These are phyloP conservation scores for Trapa incisa DNA, from an alignment of 345 rosid species.

Conservation along the genomic window DNA sequence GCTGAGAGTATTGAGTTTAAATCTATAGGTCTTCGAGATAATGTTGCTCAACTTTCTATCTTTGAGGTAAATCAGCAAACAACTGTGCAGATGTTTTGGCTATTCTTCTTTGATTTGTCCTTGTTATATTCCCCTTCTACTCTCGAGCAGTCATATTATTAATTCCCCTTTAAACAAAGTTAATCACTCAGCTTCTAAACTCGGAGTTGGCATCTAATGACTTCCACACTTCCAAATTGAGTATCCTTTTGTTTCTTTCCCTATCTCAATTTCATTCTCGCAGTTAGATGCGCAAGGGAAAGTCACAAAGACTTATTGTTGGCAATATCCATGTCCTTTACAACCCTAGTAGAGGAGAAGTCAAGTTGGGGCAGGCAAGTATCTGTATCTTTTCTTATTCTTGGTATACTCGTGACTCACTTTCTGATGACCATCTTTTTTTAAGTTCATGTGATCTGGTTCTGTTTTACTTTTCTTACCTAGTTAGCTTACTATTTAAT, in stretches of 20 bases:
- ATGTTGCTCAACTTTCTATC: constrained; percentile 69
- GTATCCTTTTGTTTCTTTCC: constrained; percentile 10
- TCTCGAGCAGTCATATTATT: background rate
- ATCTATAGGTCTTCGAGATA: constrained; percentile 51
- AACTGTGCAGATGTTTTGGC: background rate
- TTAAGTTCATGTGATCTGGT: background rate
- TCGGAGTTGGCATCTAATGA: background rate
- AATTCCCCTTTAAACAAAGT: background rate
- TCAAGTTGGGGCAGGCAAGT: constrained; percentile 76
- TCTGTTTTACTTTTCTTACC: background rate
- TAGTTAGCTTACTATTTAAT: background rate
- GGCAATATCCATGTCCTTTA: constrained; percentile 70
- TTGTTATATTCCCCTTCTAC: background rate
- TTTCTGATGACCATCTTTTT: background rate
- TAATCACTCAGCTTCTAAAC: background rate
- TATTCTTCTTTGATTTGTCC: background rate
- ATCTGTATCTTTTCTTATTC: background rate
- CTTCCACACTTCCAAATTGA: background rate
- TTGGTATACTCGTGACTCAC: background rate
- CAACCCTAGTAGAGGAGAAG: constrained; percentile 58
- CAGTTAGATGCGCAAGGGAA: constrained; percentile 39
- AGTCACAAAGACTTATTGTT: constrained; percentile 45
- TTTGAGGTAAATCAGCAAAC: constrained; percentile 39
- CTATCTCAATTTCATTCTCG: constrained; percentile 26
- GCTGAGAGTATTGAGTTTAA: constrained; percentile 55